Conservation (phyloP, 306 rosid species). For the Prunus dulcis region DNA sequence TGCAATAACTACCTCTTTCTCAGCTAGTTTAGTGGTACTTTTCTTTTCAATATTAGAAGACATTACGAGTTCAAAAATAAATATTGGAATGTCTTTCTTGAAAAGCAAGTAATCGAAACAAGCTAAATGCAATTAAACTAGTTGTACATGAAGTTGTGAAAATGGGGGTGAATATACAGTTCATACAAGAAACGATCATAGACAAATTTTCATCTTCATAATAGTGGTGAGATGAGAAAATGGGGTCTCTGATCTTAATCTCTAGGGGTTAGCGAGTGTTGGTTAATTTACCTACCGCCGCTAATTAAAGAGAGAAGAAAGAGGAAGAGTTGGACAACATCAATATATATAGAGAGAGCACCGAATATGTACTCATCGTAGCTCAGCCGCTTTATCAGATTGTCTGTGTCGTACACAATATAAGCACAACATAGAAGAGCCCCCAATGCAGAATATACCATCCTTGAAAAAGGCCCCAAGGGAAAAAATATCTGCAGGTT, state of each 20-base stretch:
- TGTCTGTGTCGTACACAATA: constrained; percentile 29
- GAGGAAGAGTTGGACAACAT: constrained; percentile 24
- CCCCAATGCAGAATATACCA: constrained; percentile 16
- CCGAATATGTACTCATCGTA: constrained; percentile 37
- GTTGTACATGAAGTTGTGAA: not conserved
- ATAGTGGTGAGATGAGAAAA: not conserved
- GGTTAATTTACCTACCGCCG: not conserved
- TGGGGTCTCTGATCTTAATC: not conserved
- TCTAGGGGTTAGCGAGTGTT: not conserved
- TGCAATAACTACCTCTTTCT: no score
- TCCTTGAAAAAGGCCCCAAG: constrained; percentile 21
- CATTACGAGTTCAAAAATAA: not conserved
- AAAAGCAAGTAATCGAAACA: not conserved
- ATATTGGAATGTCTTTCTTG: not conserved
- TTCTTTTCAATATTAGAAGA: not conserved
- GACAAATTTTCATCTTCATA: not conserved
- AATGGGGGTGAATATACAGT: not conserved
- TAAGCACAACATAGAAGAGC: constrained; percentile 21
- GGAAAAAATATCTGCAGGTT: constrained; percentile 21
- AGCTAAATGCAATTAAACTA: not conserved
- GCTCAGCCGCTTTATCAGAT: constrained; percentile 30
- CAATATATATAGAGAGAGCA: constrained; percentile 22
- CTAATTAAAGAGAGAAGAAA: constrained; percentile 8
- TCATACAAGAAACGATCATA: not conserved
- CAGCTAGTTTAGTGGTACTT: no score